Evolutionary conservation across 306 rosid genomes (phyloP).

Genomic region (Ormosia semicastrata): DNA sequence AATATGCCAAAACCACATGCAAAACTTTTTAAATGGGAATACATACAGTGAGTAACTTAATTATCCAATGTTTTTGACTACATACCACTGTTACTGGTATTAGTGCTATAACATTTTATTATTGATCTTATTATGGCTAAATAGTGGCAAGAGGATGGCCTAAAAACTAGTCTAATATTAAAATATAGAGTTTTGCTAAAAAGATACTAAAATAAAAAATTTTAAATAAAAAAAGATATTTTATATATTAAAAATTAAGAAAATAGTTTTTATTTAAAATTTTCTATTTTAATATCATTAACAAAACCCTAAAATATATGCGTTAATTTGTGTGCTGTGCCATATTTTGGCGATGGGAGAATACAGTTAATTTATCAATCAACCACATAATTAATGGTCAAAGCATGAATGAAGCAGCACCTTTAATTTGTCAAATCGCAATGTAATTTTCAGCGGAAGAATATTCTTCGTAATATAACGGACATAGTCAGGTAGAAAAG

Average conservation of each 20-base stretch:
- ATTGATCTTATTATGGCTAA: not conserved
- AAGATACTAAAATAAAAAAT: too few relatives aligned
- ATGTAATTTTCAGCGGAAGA: not conserved
- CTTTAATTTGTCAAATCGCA: not conserved
- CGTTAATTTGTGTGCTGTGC: not conserved
- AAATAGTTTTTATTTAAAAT: too few relatives aligned
- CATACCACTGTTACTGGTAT: not conserved
- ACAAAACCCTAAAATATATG: too few relatives aligned
- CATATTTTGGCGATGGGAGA: not conserved
- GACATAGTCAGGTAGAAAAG: not conserved
- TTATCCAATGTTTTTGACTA: slow-evolving; percentile 17
- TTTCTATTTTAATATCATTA: too few relatives aligned
- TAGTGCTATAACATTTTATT: not conserved
- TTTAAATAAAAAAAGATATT: too few relatives aligned
- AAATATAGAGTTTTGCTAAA: too few relatives aligned
- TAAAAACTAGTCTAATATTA: not conserved
- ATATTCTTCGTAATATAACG: not conserved
- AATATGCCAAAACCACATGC: slow-evolving; percentile 6
- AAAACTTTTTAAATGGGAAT: not conserved
- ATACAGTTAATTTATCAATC: not conserved
- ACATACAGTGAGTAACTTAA: not conserved
- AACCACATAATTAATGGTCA: not conserved
- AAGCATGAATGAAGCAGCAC: not conserved
- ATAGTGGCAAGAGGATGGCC: not conserved
- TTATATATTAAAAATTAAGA: too few relatives aligned